Percentiles rank a stretch among this genome's conserved stretches.
Evolutionary conservation across 163 green algal genomes (phyloP).

Genomic region (Trebouxiophyceae sp.): DNA sequence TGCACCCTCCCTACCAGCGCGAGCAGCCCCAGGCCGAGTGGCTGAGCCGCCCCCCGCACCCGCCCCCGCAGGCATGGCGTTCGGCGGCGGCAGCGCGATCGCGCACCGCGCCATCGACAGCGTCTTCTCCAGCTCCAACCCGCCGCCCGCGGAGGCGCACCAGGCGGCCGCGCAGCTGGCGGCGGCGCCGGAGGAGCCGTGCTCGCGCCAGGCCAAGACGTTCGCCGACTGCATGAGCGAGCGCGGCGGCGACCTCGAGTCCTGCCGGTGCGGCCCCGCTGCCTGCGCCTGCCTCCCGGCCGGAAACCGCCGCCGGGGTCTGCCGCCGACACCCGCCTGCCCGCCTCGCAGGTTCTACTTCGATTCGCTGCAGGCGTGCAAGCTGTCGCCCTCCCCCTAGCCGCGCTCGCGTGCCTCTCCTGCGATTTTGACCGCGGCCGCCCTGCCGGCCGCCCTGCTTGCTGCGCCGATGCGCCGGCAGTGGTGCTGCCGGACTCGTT

Average conservation of each 20-base stretch:
- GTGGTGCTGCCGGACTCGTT: too few species aligned
- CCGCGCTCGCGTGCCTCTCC: too few species aligned
- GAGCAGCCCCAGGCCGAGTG: too few species aligned
- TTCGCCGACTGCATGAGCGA: constrained; percentile 92
- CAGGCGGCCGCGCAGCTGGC: constrained; percentile 17
- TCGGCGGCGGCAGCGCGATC: constrained; percentile 86
- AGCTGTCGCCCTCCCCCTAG: too few species aligned
- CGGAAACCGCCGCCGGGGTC: background rate
- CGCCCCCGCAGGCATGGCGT: constrained; percentile 75
- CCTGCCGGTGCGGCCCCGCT: too few species aligned
- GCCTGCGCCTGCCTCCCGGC: constrained; percentile 23
- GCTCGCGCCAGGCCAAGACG: constrained; percentile 73
- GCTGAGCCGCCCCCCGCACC: too few species aligned
- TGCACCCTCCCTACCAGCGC: too few species aligned
- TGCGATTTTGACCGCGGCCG: too few species aligned
- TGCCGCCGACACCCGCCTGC: background rate
- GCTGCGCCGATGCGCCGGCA: too few species aligned
- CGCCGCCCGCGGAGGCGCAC: constrained; percentile 43
- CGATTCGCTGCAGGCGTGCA: constrained; percentile 72
- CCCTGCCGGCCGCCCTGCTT: too few species aligned
- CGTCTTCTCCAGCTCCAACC: constrained; percentile 66
- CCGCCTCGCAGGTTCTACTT: constrained; percentile 89
- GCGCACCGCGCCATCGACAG: constrained; percentile 88
- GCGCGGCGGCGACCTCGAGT: constrained; percentile 69
- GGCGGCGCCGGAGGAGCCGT: constrained; percentile 54